Percentiles rank a stretch among this genome's conserved stretches.
Conservation (phyloP, 139 green algal species). For the Picochlorum sp. region DNA sequence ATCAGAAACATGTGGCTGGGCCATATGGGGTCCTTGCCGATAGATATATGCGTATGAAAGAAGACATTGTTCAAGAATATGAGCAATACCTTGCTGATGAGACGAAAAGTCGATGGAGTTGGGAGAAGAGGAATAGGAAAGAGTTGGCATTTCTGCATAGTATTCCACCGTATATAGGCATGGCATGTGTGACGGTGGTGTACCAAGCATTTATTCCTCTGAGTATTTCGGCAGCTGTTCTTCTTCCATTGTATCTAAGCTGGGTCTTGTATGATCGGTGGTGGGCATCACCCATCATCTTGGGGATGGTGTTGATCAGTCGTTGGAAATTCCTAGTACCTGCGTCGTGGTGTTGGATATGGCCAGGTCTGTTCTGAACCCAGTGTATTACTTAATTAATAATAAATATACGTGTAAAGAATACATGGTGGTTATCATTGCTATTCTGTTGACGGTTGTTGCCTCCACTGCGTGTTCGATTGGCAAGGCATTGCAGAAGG, state of each 20-base stretch:
- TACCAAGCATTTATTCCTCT: slow-evolving; percentile 28
- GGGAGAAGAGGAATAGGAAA: slow-evolving; percentile 16
- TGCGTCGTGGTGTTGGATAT: slow-evolving; percentile 19
- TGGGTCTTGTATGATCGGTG: slow-evolving; percentile 28
- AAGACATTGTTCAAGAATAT: slow-evolving; percentile 11
- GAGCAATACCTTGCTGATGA: slow-evolving; percentile 30
- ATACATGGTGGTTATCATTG: slow-evolving; percentile 18
- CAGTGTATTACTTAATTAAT: no score
- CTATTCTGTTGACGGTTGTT: slow-evolving; percentile 65
- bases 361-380: slow-evolving; percentile 25
- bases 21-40: not conserved
- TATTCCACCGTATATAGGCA: slow-evolving; percentile 13
- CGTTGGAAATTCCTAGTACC: slow-evolving; percentile 29
- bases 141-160: slow-evolving; percentile 23
- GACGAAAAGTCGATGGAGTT: slow-evolving; percentile 34
- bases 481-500: slow-evolving; percentile 80
- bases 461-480: slow-evolving; percentile 74
- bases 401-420: not conserved
- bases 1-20: not conserved
- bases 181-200: slow-evolving; percentile 15
- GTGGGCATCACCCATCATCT: slow-evolving; percentile 19
- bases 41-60: not conserved
- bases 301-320: slow-evolving; percentile 22
- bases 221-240: slow-evolving; percentile 7
- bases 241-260: slow-evolving; percentile 20